Percentiles rank a stretch among this genome's conserved stretches.
These are phyloP conservation scores for Cercospora berteroae DNA, from an alignment of 2,329 filamentous ascomycete genomes.

Conservation along the genomic window DNA sequence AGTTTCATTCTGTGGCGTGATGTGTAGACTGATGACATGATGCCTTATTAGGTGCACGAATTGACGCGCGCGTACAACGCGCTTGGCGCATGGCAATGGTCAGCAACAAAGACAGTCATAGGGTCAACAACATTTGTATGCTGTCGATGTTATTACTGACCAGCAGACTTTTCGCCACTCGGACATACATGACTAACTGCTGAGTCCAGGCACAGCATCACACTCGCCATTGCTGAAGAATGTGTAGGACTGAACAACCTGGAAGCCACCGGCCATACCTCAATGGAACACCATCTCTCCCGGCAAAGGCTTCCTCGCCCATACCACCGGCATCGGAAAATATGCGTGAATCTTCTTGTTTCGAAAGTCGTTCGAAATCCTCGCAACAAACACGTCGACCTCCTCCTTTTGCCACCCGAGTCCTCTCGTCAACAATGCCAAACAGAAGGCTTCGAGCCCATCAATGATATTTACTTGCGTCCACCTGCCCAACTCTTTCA, in stretches of 20 bases:
- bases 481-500: slow-evolving; percentile 52
- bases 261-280: neutral
- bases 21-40: neutral
- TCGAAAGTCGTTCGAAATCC: slow-evolving; percentile 36
- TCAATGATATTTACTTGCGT: slow-evolving; percentile 45
- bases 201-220: neutral
- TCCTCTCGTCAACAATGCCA: slow-evolving; percentile 43
- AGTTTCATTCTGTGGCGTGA: slow-evolving; percentile 2
- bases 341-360: slow-evolving; percentile 40
- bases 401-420: slow-evolving; percentile 46
- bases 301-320: slow-evolving; percentile 35
- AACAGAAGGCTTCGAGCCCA: slow-evolving; percentile 44
- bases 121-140: neutral
- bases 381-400: slow-evolving; percentile 45
- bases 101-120: neutral
- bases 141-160: neutral
- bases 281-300: slow-evolving; percentile 20
- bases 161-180: neutral
- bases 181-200: neutral
- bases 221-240: neutral
- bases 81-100: neutral
- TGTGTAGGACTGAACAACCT: neutral
- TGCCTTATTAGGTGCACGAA: neutral
- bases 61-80: neutral
- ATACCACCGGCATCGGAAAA: slow-evolving; percentile 41